Evolutionary conservation across 495 filamentous ascomycete species (phyloP).

Genomic region (Penicillium parvum): DNA sequence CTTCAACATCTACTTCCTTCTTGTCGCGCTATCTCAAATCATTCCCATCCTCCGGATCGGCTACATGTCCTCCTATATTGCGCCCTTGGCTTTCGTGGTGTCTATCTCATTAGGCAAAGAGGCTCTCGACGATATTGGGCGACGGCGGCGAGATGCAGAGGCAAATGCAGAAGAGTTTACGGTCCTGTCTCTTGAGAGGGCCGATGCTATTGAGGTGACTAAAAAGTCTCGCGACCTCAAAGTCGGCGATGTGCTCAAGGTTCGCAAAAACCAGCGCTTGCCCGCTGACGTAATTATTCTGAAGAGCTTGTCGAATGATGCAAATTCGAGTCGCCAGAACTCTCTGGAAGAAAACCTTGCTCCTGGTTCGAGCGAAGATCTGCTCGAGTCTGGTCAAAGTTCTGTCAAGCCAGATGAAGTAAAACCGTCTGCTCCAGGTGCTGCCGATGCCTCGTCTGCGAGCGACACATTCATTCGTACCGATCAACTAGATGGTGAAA

Average conservation of each 20-base stretch:
- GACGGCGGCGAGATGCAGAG: conserved; percentile 82
- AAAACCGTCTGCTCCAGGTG: conserved; percentile 5
- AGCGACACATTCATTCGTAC: conserved; percentile 97
- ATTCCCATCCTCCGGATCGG: conserved; percentile 87
- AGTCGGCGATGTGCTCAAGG: conserved; percentile 89
- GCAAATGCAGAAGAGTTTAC: conserved; percentile 90
- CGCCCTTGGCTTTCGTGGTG: conserved; percentile 87
- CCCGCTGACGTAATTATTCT: conserved; percentile 93
- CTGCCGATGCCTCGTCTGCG: conserved; percentile 27
- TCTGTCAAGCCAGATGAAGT: conserved; percentile 11
- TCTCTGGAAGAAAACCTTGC: conserved; percentile 15
- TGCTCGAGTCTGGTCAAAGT: conserved; percentile 23
- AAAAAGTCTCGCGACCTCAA: conserved; percentile 86
- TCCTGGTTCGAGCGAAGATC: conserved; percentile 12
- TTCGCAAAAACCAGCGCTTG: conserved; percentile 84
- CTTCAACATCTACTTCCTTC: conserved; percentile 97
- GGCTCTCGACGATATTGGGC: conserved; percentile 86
- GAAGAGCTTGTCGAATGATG: conserved; percentile 72
- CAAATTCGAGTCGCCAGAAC: conserved; percentile 19
- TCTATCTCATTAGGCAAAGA: conserved; percentile 92
- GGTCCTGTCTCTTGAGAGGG: conserved; percentile 61
- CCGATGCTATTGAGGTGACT: conserved; percentile 50
- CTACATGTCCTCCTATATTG: conserved; percentile 91
- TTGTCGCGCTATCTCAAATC: conserved; percentile 90
- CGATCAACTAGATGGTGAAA: conserved; percentile 97